phyloP scores from a whole-genome alignment of 1,284 basidiomycete genomes.

The Ustanciosporium gigantosporum region DNA sequence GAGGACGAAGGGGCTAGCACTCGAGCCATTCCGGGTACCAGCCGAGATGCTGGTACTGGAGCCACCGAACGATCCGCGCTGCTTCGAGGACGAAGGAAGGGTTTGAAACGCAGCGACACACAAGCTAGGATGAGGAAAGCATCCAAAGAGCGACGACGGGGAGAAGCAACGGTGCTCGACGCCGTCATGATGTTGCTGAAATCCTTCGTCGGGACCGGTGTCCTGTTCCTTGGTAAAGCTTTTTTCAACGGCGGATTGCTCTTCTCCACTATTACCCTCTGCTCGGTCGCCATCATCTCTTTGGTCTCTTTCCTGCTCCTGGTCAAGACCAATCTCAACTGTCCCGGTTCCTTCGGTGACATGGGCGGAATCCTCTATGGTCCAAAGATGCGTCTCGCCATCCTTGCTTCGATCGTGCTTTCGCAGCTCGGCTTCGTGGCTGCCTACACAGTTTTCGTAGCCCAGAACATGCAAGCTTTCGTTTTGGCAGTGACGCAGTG shows the following conservation, averaged over 20 bases:
- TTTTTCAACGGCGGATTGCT: constrained; percentile 94
- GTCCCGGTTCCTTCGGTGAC: constrained; percentile 92
- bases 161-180: constrained; percentile 56
- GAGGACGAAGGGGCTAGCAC: too few relatives aligned
- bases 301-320: constrained; percentile 92
- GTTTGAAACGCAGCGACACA: constrained; percentile 26
- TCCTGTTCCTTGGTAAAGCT: constrained; percentile 94
- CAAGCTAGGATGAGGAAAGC: constrained; percentile 44
- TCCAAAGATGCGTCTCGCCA: constrained; percentile 85
- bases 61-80: constrained; percentile 46
- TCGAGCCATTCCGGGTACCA: constrained; percentile 31
- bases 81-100: constrained; percentile 23
- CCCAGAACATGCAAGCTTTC: constrained; percentile 82
- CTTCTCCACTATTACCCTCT: constrained; percentile 80
- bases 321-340: constrained; percentile 82
- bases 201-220: constrained; percentile 93
- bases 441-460: constrained; percentile 95
- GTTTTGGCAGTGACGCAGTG: constrained; percentile 83
- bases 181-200: constrained; percentile 66
- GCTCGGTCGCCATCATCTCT: constrained; percentile 82
- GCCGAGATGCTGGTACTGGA: constrained; percentile 33
- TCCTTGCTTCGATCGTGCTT: constrained; percentile 82
- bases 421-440: constrained; percentile 86
- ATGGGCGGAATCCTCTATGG: constrained; percentile 93
- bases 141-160: constrained; percentile 40